Evolutionary conservation across 83 land plant species (phyloP).

Genomic region (Picea abies): DNA sequence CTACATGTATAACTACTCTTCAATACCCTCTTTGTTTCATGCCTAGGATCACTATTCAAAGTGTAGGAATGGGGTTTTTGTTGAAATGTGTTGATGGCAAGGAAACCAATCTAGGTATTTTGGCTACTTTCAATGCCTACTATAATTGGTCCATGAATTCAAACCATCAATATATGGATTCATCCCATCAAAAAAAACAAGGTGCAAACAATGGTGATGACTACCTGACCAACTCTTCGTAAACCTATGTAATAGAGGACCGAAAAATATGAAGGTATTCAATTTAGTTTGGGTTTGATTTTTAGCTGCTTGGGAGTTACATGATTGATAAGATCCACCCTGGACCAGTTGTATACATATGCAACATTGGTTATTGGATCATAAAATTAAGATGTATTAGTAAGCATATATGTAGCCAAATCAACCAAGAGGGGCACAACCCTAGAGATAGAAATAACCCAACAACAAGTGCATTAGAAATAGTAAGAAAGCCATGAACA

Average conservation of each 20-base stretch:
- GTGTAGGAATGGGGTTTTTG: slow-evolving; percentile 16
- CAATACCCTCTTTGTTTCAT: slow-evolving; percentile 53
- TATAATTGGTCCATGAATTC: slow-evolving; percentile 4
- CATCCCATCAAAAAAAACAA: not conserved
- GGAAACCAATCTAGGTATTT: slow-evolving; percentile 67
- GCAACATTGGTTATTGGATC: too few relatives aligned
- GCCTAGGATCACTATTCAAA: slow-evolving; percentile 39
- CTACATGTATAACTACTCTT: slow-evolving; percentile 21
- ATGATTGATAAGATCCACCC: too few relatives aligned
- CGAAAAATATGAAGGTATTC: too few relatives aligned
- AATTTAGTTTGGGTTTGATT: too few relatives aligned
- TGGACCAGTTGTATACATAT: too few relatives aligned
- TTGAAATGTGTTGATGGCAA: slow-evolving; percentile 33
- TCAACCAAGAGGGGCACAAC: too few relatives aligned
- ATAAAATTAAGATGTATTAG: too few relatives aligned
- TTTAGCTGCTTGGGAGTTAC: too few relatives aligned
- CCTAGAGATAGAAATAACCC: too few relatives aligned
- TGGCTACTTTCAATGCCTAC: slow-evolving; percentile 58
- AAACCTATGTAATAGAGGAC: not conserved
- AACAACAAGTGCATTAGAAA: too few relatives aligned
- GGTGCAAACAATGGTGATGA: slow-evolving; percentile 12
- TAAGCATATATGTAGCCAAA: too few relatives aligned
- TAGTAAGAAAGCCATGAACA: too few relatives aligned
- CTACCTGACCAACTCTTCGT: not conserved
- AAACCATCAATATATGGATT: slow-evolving; percentile 15